These are phyloP conservation scores for Phyllosticta citribraziliensis DNA, from an alignment of 2,329 filamentous ascomycete genomes.

Conservation along the genomic window DNA sequence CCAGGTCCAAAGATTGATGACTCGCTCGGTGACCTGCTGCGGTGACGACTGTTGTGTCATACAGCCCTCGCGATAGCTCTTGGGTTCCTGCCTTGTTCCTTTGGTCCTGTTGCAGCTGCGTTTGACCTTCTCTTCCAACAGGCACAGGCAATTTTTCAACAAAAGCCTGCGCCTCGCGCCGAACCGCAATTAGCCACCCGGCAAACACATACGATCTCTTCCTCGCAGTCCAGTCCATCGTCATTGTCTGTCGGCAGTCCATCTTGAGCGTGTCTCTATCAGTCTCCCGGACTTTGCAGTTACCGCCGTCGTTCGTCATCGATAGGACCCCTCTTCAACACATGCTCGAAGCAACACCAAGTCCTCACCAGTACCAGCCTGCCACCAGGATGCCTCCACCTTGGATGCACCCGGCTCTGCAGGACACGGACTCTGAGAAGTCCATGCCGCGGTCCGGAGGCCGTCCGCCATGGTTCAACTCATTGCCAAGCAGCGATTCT, in stretches of 20 bases:
- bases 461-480: conserved; percentile 3
- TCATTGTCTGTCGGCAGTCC: neutral
- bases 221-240: neutral
- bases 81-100: neutral
- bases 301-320: neutral
- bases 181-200: neutral
- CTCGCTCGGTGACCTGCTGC: neutral
- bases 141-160: neutral
- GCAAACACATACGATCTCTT: neutral
- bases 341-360: neutral
- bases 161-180: neutral
- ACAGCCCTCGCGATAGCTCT: neutral
- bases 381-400: conserved; percentile 4
- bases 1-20: neutral
- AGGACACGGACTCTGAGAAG: neutral
- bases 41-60: neutral
- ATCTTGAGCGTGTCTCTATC: neutral
- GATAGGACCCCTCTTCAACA: neutral
- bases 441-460: neutral
- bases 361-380: neutral
- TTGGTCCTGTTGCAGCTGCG: neutral
- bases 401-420: conserved; percentile 5
- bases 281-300: neutral
- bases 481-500: neutral
- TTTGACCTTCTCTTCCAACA: neutral